A percentile compares a stretch with the other conserved stretches of the same genome.
Evolutionary conservation across 805 yeast genomes (phyloP).

Genomic region (Ogataea pini): DNA sequence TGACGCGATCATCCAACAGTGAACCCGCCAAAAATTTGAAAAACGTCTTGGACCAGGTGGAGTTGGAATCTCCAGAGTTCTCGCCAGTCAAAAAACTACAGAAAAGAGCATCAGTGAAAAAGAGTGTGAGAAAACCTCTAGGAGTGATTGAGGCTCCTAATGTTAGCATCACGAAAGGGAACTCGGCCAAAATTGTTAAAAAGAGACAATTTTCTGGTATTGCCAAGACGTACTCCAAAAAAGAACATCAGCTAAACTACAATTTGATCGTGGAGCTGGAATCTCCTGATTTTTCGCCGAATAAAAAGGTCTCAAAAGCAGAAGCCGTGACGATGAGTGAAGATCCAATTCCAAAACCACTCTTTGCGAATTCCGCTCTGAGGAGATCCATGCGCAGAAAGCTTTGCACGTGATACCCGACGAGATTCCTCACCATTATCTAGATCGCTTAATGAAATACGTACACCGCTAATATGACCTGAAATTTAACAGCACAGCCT

Average conservation of each 20-base stretch:
- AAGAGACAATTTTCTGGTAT: neutral
- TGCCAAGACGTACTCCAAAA: conserved; percentile 1
- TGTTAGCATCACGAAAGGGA: neutral
- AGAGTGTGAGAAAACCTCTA: neutral
- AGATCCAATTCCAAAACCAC: neutral
- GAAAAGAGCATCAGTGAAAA: neutral
- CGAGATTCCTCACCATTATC: neutral
- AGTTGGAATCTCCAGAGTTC: conserved; percentile 14
- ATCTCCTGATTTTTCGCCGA: conserved; percentile 20
- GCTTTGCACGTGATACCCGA: conserved; percentile 8
- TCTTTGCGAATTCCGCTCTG: neutral
- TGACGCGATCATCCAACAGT: neutral
- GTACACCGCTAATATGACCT: neutral
- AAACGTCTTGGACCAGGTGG: conserved; percentile 1
- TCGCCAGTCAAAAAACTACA: conserved; percentile 12
- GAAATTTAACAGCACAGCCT: conserved; percentile 3
- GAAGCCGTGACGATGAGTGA: neutral
- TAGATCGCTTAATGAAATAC: conserved; percentile 1
- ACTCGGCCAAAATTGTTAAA: neutral
- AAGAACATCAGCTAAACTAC: neutral
- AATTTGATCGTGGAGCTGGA: conserved; percentile 6
- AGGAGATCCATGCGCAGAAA: conserved; percentile 1
- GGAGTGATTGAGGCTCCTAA: conserved; percentile 2
- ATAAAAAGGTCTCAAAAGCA: neutral
- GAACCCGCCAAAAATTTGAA: neutral